Evolutionary conservation across 2,329 filamentous ascomycete species (phyloP).

Genomic region (Cercospora berteroae): DNA sequence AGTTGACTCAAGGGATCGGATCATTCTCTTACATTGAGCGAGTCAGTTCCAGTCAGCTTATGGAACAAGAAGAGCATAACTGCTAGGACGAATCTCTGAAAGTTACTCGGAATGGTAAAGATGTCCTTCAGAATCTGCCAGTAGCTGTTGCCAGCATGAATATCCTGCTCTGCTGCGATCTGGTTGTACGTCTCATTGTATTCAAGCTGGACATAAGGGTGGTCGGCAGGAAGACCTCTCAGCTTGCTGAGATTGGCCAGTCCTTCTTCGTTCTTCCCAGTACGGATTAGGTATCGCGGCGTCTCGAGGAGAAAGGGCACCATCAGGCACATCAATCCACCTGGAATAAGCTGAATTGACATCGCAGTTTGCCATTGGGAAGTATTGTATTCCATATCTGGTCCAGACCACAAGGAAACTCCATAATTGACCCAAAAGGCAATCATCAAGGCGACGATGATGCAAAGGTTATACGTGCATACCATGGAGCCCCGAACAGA

Average conservation of each 20-base stretch:
- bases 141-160: conserved; percentile 16
- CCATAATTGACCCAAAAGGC: conserved; percentile 4
- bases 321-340: not conserved
- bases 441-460: not conserved
- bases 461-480: not conserved
- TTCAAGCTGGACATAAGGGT: not conserved
- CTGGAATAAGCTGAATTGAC: not conserved
- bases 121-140: conserved; percentile 21
- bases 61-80: conserved; percentile 25
- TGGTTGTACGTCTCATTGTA: not conserved
- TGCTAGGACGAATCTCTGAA: conserved; percentile 24
- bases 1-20: too few relatives aligned
- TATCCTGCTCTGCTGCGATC: not conserved
- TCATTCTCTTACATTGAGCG: conserved; percentile 9
- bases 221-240: not conserved
- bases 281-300: not conserved
- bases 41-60: conserved; percentile 24
- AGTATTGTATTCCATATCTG: not conserved
- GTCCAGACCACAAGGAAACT: not conserved
- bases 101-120: conserved; percentile 21
- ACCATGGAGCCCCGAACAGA: not conserved
- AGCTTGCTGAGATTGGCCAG: not conserved
- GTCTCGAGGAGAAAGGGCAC: not conserved
- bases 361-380: conserved; percentile 2
- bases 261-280: not conserved